A percentile compares a stretch with the other conserved stretches of the same genome.
phyloP scores from a whole-genome alignment of 2,329 filamentous ascomycete genomes.

The Cordyceps cicadae region DNA sequence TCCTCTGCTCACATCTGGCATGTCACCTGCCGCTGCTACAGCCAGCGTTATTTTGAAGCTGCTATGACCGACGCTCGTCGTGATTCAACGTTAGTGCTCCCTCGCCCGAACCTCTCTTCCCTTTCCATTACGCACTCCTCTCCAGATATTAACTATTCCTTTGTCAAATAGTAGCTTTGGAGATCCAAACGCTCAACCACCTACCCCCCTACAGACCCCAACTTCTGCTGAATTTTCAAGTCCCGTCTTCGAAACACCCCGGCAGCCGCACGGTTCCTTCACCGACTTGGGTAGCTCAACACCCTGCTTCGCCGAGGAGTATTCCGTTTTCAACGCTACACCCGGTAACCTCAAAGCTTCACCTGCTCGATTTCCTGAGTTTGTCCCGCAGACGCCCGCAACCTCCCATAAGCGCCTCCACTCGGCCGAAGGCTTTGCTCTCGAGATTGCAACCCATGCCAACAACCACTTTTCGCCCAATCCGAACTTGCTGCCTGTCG shows the following conservation, averaged over 20 bases:
- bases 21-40: slow-evolving; percentile 4
- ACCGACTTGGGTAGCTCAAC: slow-evolving; percentile 47
- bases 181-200: slow-evolving; percentile 53
- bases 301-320: slow-evolving; percentile 56
- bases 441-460: slow-evolving; percentile 51
- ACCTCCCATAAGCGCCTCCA: slow-evolving; percentile 40
- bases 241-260: slow-evolving; percentile 50
- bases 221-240: slow-evolving; percentile 45
- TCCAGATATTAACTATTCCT: slow-evolving; percentile 25
- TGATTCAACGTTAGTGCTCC: slow-evolving; percentile 36
- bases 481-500: slow-evolving; percentile 49
- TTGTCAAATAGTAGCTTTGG: slow-evolving; percentile 43
- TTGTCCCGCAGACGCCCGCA: slow-evolving; percentile 30
- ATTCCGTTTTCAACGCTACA: slow-evolving; percentile 57
- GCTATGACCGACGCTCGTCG: slow-evolving; percentile 57
- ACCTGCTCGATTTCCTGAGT: slow-evolving; percentile 37
- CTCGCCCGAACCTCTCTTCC: background rate
- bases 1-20: slow-evolving; percentile 2
- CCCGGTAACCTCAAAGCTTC: slow-evolving; percentile 47
- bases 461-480: slow-evolving; percentile 53
- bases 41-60: slow-evolving; percentile 23
- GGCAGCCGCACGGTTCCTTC: slow-evolving; percentile 37
- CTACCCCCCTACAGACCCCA: slow-evolving; percentile 50
- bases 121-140: background rate
- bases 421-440: slow-evolving; percentile 41